A percentile compares a stretch with the other conserved stretches of the same genome.
phyloP scores from a whole-genome alignment of 164 flowering plant species.

The Pachysandra terminalis region DNA sequence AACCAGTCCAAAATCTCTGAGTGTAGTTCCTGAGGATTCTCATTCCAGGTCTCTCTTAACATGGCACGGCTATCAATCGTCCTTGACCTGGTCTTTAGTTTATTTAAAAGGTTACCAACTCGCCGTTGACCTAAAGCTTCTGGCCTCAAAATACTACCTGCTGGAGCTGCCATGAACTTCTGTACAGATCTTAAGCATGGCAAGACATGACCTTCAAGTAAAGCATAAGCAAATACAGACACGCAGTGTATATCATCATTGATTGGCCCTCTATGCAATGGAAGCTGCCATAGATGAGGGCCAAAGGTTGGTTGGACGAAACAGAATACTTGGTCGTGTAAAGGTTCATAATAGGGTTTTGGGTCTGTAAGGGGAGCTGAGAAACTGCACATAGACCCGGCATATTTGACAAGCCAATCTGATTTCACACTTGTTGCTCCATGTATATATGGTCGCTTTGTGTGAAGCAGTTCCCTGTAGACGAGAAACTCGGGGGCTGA shows the following conservation, averaged over 20 bases:
- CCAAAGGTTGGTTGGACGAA: slow-evolving; percentile 69
- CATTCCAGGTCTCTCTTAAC: slow-evolving; percentile 60
- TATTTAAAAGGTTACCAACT: slow-evolving; percentile 69
- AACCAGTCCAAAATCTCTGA: slow-evolving; percentile 72
- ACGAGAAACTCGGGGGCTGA: slow-evolving; percentile 83
- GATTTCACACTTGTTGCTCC: slow-evolving; percentile 81
- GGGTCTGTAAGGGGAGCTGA: slow-evolving; percentile 72
- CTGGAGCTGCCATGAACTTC: slow-evolving; percentile 47
- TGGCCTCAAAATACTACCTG: slow-evolving; percentile 54
- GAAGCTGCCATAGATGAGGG: slow-evolving; percentile 78
- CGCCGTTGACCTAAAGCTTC: slow-evolving; percentile 65
- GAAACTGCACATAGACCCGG: slow-evolving; percentile 56
- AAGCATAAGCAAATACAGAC: slow-evolving; percentile 65
- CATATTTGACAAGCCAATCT: slow-evolving; percentile 76
- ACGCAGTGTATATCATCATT: slow-evolving; percentile 34
- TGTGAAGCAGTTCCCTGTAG: slow-evolving; percentile 64
- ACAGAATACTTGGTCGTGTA: slow-evolving; percentile 50
- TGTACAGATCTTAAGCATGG: slow-evolving; percentile 64
- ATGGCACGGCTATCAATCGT: slow-evolving; percentile 50
- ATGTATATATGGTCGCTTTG: slow-evolving; percentile 87
- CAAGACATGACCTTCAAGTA: slow-evolving; percentile 80
- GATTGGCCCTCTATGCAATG: slow-evolving; percentile 49
- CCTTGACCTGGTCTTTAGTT: slow-evolving; percentile 30
- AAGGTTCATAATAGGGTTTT: slow-evolving; percentile 66
- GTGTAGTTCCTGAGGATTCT: slow-evolving; percentile 48